Conservation (phyloP, 2,329 filamentous ascomycete genomes). For the Stylonectria norvegica region DNA sequence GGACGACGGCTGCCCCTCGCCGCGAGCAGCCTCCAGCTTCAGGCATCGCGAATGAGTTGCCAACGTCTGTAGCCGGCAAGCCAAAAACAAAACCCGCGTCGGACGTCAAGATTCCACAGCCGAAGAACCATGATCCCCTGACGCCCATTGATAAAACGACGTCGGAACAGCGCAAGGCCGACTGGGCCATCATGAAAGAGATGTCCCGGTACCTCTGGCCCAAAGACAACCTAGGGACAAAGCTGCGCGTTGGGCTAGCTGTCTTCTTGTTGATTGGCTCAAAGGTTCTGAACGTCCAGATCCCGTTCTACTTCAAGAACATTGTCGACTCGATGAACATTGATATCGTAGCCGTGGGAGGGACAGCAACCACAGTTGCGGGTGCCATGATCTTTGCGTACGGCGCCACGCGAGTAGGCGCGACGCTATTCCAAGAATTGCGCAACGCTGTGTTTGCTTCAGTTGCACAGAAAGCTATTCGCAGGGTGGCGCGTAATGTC, state of each 20-base stretch:
- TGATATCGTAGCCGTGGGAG: constrained; percentile 81
- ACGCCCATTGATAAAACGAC: constrained; percentile 47
- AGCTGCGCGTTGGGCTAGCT: constrained; percentile 81
- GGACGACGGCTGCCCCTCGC: constrained; percentile 30
- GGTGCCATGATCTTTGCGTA: constrained; percentile 94
- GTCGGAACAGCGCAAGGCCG: constrained; percentile 89
- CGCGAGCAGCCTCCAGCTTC: constrained; percentile 25
- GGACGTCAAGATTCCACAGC: constrained; percentile 19
- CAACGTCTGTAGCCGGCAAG: constrained; percentile 18
- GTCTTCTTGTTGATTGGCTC: constrained; percentile 79
- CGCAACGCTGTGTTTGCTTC: constrained; percentile 96
- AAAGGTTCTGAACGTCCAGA: constrained; percentile 95
- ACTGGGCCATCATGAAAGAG: constrained; percentile 98
- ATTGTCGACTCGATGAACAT: constrained; percentile 98
- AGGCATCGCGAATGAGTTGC: constrained; percentile 15
- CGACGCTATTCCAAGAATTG: constrained; percentile 87
- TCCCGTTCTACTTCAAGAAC: constrained; percentile 98
- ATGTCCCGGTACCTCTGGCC: constrained; percentile 97
- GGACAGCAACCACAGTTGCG: constrained; percentile 82
- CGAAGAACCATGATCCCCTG: constrained; percentile 31
- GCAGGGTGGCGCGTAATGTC: constrained; percentile 84
- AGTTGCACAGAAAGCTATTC: constrained; percentile 94
- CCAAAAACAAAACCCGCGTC: constrained; percentile 16
- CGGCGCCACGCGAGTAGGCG: constrained; percentile 81
- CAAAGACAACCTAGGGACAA: constrained; percentile 69